Conservation (phyloP, 495 filamentous ascomycete genomes). For the Cercophora sp. region DNA sequence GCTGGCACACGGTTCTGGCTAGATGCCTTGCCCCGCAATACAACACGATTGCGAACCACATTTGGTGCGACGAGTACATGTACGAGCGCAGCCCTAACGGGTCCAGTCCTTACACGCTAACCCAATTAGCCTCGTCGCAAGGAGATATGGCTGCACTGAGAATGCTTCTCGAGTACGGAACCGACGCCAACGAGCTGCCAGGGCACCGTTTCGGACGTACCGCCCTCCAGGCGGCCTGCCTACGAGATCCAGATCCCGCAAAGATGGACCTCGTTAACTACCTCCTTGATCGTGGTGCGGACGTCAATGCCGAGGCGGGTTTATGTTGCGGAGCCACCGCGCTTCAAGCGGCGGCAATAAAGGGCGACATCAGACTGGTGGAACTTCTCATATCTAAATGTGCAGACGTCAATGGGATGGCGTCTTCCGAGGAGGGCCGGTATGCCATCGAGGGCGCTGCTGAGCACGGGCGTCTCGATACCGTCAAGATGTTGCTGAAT, state of each 20-base stretch:
- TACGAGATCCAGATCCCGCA: neutral
- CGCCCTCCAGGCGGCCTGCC: constrained; percentile 9
- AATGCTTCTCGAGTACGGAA: constrained; percentile 7
- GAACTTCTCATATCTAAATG: constrained; percentile 3
- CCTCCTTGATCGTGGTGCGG: constrained; percentile 9
- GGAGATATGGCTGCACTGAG: constrained; percentile 11
- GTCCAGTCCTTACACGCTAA: neutral
- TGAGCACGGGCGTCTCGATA: constrained; percentile 9
- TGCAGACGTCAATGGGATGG: constrained; percentile 8
- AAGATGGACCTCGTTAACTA: constrained; percentile 3
- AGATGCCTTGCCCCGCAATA: constrained; percentile 5
- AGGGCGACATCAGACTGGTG: constrained; percentile 6
- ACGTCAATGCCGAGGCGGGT: constrained; percentile 9
- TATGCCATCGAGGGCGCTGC: constrained; percentile 11
- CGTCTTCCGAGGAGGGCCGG: neutral
- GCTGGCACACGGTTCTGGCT: neutral
- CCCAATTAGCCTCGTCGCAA: neutral
- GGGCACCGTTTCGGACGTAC: constrained; percentile 5
- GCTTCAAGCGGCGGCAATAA: constrained; percentile 9
- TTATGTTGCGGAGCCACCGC: constrained; percentile 3
- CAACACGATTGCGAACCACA: neutral
- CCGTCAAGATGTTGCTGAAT: constrained; percentile 11
- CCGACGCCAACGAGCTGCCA: constrained; percentile 6
- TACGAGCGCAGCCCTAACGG: neutral
- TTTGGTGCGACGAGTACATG: neutral